Percentiles rank a stretch among this genome's conserved stretches.
phyloP scores from a whole-genome alignment of 768 basidiomycete genomes.

The Tulasnella sp. region DNA sequence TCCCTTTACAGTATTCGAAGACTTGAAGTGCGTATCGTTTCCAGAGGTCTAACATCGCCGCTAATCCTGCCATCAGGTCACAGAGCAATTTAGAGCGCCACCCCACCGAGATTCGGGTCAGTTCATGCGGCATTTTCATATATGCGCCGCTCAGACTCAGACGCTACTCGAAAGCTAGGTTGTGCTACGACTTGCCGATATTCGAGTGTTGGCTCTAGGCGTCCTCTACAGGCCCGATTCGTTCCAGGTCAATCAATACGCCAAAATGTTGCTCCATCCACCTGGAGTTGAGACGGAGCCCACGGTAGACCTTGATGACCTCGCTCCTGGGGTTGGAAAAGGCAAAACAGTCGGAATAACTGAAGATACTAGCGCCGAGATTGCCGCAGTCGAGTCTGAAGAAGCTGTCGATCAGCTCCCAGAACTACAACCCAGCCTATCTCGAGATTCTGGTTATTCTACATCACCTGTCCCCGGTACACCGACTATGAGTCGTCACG shows the following conservation, averaged over 20 bases:
- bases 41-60: neutral
- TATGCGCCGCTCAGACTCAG: neutral
- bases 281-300: slow-evolving; percentile 32
- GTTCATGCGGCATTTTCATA: slow-evolving; percentile 21
- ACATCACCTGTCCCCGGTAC: neutral
- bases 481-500: neutral
- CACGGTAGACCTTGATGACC: no score
- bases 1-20: slow-evolving; percentile 53
- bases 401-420: neutral
- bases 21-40: slow-evolving; percentile 48
- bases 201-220: slow-evolving; percentile 61
- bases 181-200: slow-evolving; percentile 55
- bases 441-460: slow-evolving; percentile 9
- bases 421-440: slow-evolving; percentile 2
- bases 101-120: slow-evolving; percentile 52
- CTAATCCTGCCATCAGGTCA: slow-evolving; percentile 31
- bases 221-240: slow-evolving; percentile 43
- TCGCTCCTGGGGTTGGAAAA: no score
- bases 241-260: slow-evolving; percentile 51
- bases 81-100: slow-evolving; percentile 59
- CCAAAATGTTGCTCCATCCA: slow-evolving; percentile 55
- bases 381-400: neutral
- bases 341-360: neutral
- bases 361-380: neutral
- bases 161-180: slow-evolving; percentile 33